Conservation (phyloP, 805 yeast species). For the Naumovozyma baii region DNA sequence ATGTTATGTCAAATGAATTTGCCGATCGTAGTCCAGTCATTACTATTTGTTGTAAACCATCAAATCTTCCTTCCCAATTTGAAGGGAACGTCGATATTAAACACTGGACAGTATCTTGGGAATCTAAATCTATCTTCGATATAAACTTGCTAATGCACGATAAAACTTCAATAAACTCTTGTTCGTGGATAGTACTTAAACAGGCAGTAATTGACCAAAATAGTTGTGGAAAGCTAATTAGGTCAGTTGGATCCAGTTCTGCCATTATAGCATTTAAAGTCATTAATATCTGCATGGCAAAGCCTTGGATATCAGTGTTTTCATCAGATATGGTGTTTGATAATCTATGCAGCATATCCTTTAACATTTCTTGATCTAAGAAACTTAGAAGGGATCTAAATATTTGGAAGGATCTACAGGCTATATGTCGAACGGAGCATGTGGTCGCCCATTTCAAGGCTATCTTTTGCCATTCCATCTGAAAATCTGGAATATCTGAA, state of each 20-base stretch:
- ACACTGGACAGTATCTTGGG: conserved; percentile 77
- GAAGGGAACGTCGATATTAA: conserved; percentile 83
- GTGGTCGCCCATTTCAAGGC: conserved; percentile 93
- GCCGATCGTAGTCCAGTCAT: conserved; percentile 79
- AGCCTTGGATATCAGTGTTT: conserved; percentile 84
- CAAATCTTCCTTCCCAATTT: conserved; percentile 91
- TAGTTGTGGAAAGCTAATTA: conserved; percentile 82
- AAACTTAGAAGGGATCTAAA: conserved; percentile 76
- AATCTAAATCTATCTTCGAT: conserved; percentile 75
- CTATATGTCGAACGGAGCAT: conserved; percentile 93
- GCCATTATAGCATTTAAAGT: conserved; percentile 88
- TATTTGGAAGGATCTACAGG: conserved; percentile 91
- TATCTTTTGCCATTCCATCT: conserved; percentile 74
- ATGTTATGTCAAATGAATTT: conserved; percentile 66
- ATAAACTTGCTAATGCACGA: conserved; percentile 75
- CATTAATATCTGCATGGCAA: conserved; percentile 94
- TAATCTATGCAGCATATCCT: conserved; percentile 86
- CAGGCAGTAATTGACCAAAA: conserved; percentile 96
- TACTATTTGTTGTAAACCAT: conserved; percentile 72
- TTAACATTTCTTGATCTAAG: conserved; percentile 77
- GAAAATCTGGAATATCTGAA: conserved; percentile 42
- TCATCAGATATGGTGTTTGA: conserved; percentile 91
- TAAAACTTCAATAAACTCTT: conserved; percentile 80
- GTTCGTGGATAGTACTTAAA: conserved; percentile 80
- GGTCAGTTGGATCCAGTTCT: conserved; percentile 64